Conservation (phyloP, 495 filamentous ascomycete genomes). For the Xylaria sp. region DNA sequence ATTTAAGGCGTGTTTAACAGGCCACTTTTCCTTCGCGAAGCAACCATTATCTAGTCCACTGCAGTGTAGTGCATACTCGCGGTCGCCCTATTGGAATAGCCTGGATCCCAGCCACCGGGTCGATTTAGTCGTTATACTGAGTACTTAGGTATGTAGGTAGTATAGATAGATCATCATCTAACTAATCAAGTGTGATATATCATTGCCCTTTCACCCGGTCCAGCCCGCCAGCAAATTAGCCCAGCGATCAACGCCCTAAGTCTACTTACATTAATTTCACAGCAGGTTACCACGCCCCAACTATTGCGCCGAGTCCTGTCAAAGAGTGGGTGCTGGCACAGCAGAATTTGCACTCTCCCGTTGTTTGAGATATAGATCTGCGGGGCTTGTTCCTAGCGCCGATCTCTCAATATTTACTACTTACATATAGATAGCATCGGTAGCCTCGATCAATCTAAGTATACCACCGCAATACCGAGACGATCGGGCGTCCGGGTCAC, state of each 20-base stretch:
- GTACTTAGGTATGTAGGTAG: no score
- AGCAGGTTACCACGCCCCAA: not conserved
- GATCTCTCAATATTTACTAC: slow-evolving; percentile 18
- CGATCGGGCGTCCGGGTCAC: not conserved
- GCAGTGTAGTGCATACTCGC: not conserved
- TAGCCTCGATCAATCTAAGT: not conserved
- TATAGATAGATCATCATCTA: not conserved
- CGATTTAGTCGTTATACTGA: not conserved
- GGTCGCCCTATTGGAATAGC: slow-evolving; percentile 4
- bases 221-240: not conserved
- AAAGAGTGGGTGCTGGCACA: slow-evolving; percentile 1
- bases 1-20: not conserved
- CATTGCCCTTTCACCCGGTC: not conserved
- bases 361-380: slow-evolving; percentile 20
- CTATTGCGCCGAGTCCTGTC: not conserved
- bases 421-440: no score
- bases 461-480: not conserved
- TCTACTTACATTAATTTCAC: not conserved
- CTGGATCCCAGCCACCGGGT: not conserved
- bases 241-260: not conserved
- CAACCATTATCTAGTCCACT: not conserved
- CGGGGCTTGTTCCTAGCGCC: slow-evolving; percentile 14
- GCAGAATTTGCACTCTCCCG: not conserved
- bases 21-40: not conserved
- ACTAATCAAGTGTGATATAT: not conserved